Base-by-base conservation (phyloP, 371 early-diverging fungal species). In the Nematocida ausubeli region DNA sequence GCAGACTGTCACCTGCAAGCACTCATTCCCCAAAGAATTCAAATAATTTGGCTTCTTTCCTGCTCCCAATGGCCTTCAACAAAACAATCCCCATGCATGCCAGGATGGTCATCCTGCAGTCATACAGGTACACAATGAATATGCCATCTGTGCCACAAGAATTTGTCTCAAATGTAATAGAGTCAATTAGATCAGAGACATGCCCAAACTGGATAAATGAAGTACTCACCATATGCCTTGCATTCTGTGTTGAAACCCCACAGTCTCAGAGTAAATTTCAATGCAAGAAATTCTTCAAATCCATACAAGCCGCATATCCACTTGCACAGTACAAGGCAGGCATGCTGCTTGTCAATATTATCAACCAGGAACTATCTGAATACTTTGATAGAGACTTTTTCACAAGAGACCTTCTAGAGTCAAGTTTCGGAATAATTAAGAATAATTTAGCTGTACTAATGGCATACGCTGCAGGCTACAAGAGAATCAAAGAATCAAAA, bases 401-500 rank as follows among this genome's bases (percentile, higher is more conserved):
- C 6, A 51, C 16, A 7, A 16, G 12, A 16, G 40, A 4, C 6
- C 32, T 51, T 0, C 67, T 40, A 0, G 6, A 51, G 22, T n/a
- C 16, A 16, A 49, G 32, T 5, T 50, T 6, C 19, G 78, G 78
- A 26, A 22, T 28, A 4, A 32, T 75, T 3, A 7, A 34, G 9
- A 35, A 5, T 30, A 42, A 28, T 35, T 7, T 55, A 34, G 52
- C 24, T 7, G 65, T 75, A 12, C 67, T 75, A 4, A 12, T 75
- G 0, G 78, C 44, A 44, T 66, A 75, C 35, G 42, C 54, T 4
- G 78, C 47, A 34, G 65, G 78, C 28, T 75, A 75, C 55, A 52
- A 14, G 12, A n/a, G n/a, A n/a, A n/a, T n/a, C n/a, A n/a, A n/a
- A n/a, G n/a, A n/a, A n/a, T n/a, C n/a, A n/a, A n/a, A n/a, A n/a